phyloP scores from a whole-genome alignment of 1,139 yeast species.

The Debaryomyces robertsiae region DNA sequence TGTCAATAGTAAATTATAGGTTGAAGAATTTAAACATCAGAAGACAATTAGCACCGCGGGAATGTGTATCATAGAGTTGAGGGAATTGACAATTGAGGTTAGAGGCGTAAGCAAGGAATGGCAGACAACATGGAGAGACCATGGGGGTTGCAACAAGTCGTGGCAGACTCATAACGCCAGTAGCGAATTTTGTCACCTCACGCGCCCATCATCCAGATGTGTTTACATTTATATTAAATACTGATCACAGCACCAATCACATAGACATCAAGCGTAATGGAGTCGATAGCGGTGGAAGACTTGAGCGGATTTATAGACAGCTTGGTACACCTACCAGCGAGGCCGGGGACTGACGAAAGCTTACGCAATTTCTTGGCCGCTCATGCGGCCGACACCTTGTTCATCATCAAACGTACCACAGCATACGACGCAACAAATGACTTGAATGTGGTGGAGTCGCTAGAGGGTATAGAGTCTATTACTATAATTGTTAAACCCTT shows the following conservation, averaged over 20 bases:
- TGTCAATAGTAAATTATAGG: too few relatives aligned
- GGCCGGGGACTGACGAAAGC: neutral
- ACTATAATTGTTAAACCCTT: constrained; percentile 49
- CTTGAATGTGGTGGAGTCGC: constrained; percentile 11
- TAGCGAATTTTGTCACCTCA: neutral
- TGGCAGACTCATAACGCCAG: neutral
- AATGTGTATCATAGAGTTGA: too few relatives aligned
- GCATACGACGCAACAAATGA: constrained; percentile 13
- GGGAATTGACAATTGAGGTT: too few relatives aligned
- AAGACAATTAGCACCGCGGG: too few relatives aligned
- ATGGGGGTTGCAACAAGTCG: neutral
- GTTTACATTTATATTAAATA: neutral
- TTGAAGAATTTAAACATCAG: too few relatives aligned
- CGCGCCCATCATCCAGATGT: neutral
- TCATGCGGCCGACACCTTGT: constrained; percentile 20
- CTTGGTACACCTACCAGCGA: constrained; percentile 2
- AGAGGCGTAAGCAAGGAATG: too few relatives aligned
- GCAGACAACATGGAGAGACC: too few relatives aligned
- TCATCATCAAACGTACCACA: constrained; percentile 13
- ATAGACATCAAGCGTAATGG: neutral
- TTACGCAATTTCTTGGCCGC: constrained; percentile 10
- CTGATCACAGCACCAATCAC: too few relatives aligned
- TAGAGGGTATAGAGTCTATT: constrained; percentile 15
- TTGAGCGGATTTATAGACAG: constrained; percentile 1
- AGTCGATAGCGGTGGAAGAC: neutral